Evolutionary conservation across 305 asterid species (phyloP), one percentile per base, ranked within the genome.

Genomic region (Ilex paraguariensis): DNA sequence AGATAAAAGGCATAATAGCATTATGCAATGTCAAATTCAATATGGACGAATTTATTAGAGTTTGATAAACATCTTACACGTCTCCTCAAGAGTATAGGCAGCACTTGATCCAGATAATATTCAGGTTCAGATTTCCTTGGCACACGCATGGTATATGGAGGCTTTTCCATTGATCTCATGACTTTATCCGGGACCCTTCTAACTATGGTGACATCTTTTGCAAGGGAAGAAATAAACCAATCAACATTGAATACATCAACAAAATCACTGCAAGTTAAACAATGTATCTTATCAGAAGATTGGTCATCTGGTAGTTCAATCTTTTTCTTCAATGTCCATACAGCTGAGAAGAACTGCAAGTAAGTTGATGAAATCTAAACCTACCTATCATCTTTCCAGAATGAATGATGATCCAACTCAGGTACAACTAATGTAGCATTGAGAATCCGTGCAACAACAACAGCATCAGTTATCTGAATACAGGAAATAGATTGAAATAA

Each of bases 61-160:
- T 62, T 54, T 64, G 54, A 46, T 55, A 63, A 60, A 64, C 52
- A 14, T 61, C 91, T 91, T 84, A 91, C 99, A 70, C 79, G 90
- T 80, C 99, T 83, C 84, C 99, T 87, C 81, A 80, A 56, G 64
- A 94, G 87, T 72, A 81, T 81, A 54, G 99, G 99, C 77, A 91
- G 68, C 42, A 94, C 98, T 94, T 91, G 96, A 74, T 91, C 97
- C 71, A 87, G 80, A 72, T 94, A 94, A 83, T 94, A 94, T 74
- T 88, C 97, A 55, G 99, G 90, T 75, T 94, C 99, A 12, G 99
- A 94, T 77, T 85, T 94, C 71, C 99, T 84, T 32, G 99, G 99
- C 57, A 94, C 98, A 61, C 99, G 99, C 99, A 86, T 94, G 63
- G 99, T 91, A 79, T 94, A 94, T 15, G 99, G 99, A 31, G 98